Conservation (phyloP, 106 monocot species). For the Agapanthus africanus region DNA sequence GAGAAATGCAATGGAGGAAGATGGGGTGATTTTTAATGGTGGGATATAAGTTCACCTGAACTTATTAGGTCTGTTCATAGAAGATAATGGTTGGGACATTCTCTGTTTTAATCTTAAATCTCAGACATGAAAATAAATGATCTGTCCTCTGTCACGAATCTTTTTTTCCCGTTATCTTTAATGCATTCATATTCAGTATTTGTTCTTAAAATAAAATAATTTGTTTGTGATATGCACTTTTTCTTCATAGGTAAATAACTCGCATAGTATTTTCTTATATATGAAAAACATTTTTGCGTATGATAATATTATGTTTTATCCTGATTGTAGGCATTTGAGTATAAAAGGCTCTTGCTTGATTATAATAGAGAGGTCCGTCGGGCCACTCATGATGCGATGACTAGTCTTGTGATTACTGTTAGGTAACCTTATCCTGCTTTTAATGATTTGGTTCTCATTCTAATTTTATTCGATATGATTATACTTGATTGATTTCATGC, state of each 20-base stretch:
- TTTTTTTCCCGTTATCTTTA: neutral
- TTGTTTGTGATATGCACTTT: neutral
- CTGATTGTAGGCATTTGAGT: constrained; percentile 76
- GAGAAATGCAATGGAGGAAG: neutral
- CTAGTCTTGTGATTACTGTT: constrained; percentile 54
- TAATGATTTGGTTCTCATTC: neutral
- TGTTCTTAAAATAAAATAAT: neutral
- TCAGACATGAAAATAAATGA: neutral
- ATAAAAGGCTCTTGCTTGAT: constrained; percentile 84
- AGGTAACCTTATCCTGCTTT: constrained; percentile 31
- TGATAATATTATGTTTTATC: neutral
- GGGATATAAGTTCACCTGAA: neutral
- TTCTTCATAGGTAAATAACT: neutral
- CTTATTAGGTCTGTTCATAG: neutral
- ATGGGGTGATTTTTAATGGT: neutral
- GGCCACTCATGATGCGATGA: constrained; percentile 85
- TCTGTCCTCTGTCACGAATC: neutral
- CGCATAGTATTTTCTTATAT: neutral
- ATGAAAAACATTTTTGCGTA: neutral
- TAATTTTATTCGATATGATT: too few species aligned
- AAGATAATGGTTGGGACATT: neutral
- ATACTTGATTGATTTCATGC: too few species aligned
- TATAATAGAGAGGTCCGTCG: constrained; percentile 92
- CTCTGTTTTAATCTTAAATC: neutral
- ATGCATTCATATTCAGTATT: neutral